Evolutionary conservation across 192 early-diverging fungal genomes (phyloP), one percentile per base, ranked within the genome.

Genomic region (Spizellomyces sp.): DNA sequence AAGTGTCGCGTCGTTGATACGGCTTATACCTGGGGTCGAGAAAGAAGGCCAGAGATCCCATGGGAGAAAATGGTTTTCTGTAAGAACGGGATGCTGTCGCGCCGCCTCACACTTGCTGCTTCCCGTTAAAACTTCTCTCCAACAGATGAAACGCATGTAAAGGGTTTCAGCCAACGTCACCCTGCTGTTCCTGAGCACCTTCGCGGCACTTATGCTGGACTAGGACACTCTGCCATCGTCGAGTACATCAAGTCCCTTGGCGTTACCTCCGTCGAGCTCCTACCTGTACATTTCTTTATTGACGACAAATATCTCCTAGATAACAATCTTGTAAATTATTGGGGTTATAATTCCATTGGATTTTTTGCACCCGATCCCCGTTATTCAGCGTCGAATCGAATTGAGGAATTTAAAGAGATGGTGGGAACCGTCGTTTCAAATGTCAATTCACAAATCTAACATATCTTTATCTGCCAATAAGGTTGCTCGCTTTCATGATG

Each of bases 381-480:
- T 3, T 72, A 72, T 55, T 72, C 70, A 22, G 70, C 70, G n/a
- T 42, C 48, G 15, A 57, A 65, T 47, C 46, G 63, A 12, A 65
- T 72, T 10, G 70, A 72, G 42, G 70, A 72, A 54, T 72, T 72
- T 48, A 72, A 72, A 41, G 70, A 72, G 52, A 72, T 72, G 70
- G 70, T 36, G 27, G 27, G 27, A 2, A 36, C 27, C 27, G 27
- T 36, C 27, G 27, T 55, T 55, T 15, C 15, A 19, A 55, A 2
- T 19, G 19, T n/a, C 19, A 15, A 52, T 52, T 55, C 15, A 55
- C 52, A 55, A 3, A 55, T 19, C 19, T 55, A n/a, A 19, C 52
- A 55, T n/a, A 19, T 15, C 27, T 36, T 36, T 3, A 36, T 36
- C 27, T 36, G 27, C 1, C 27, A 36, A 36, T n/a, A 36, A 36